Evolutionary conservation across 2,329 filamentous ascomycete genomes (phyloP).

Genomic region (Fusarium gaditjirri): DNA sequence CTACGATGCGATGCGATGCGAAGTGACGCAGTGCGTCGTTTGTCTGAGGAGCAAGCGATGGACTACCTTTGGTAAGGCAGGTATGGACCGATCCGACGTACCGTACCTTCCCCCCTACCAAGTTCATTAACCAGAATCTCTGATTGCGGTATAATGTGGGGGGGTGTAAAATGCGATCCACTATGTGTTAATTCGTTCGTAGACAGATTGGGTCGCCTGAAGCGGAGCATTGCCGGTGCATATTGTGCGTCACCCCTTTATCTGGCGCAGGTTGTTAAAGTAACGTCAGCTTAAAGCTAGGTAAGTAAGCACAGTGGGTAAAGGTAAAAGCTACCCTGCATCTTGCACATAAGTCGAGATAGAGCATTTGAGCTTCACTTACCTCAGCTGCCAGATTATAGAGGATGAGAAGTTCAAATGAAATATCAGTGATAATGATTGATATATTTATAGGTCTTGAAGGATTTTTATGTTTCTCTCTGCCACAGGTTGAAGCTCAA

Average conservation of each 20-base stretch:
- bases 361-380: neutral
- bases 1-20: slow-evolving; percentile 33
- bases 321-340: neutral
- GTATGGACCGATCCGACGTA: slow-evolving; percentile 31
- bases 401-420: neutral
- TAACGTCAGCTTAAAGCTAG: slow-evolving; percentile 8
- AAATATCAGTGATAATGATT: neutral
- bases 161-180: neutral
- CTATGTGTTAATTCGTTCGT: slow-evolving; percentile 1
- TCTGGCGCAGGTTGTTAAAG: slow-evolving; percentile 11
- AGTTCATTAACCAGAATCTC: slow-evolving; percentile 22
- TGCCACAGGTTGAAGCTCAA: neutral
- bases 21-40: slow-evolving; percentile 48
- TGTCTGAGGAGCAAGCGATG: slow-evolving; percentile 43
- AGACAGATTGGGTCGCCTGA: neutral
- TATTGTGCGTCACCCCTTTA: slow-evolving; percentile 10
- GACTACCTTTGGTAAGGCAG: slow-evolving; percentile 24
- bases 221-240: neutral
- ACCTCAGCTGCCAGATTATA: neutral
- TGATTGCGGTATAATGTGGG: neutral
- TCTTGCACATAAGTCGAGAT: neutral
- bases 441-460: neutral
- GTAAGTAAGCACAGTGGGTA: neutral
- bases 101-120: slow-evolving; percentile 34
- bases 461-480: neutral